Conservation (phyloP, 2,329 filamentous ascomycete species). For the Drechslerella stenobrocha region DNA sequence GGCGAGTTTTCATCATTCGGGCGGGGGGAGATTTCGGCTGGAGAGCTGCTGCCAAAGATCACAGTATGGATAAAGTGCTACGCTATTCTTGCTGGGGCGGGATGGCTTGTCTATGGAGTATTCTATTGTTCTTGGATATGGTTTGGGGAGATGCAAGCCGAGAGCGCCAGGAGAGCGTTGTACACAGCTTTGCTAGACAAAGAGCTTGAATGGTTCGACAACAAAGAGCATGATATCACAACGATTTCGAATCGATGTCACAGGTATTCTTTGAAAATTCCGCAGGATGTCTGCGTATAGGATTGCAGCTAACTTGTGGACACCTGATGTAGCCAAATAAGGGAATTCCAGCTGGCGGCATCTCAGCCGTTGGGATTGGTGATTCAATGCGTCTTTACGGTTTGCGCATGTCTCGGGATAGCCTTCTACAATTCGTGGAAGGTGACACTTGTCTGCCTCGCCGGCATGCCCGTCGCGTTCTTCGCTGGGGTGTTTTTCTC, state of each 20-base stretch:
- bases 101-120: slow-evolving; percentile 68
- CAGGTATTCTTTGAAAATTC: slow-evolving; percentile 28
- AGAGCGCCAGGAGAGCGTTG: slow-evolving; percentile 65
- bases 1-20: slow-evolving; percentile 69
- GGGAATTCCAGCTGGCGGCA: slow-evolving; percentile 77
- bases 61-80: slow-evolving; percentile 60
- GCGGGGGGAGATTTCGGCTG: slow-evolving; percentile 59
- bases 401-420: slow-evolving; percentile 68
- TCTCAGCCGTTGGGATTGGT: slow-evolving; percentile 77
- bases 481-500: slow-evolving; percentile 52
- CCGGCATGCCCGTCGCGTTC: slow-evolving; percentile 70
- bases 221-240: slow-evolving; percentile 65
- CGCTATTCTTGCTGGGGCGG: slow-evolving; percentile 65
- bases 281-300: too few species aligned
- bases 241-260: slow-evolving; percentile 40
- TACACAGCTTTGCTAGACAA: slow-evolving; percentile 72
- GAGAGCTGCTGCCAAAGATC: slow-evolving; percentile 63
- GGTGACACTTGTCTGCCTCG: slow-evolving; percentile 76
- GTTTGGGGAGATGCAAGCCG: slow-evolving; percentile 80
- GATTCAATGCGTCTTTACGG: slow-evolving; percentile 67
- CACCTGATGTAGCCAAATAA: slow-evolving; percentile 67
- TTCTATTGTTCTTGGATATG: slow-evolving; percentile 73
- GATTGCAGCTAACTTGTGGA: slow-evolving; percentile 73
- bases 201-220: slow-evolving; percentile 81
- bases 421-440: slow-evolving; percentile 82